Conservation (phyloP, 148 eudicot genomes). For the Mesembryanthemum crystallinum region DNA sequence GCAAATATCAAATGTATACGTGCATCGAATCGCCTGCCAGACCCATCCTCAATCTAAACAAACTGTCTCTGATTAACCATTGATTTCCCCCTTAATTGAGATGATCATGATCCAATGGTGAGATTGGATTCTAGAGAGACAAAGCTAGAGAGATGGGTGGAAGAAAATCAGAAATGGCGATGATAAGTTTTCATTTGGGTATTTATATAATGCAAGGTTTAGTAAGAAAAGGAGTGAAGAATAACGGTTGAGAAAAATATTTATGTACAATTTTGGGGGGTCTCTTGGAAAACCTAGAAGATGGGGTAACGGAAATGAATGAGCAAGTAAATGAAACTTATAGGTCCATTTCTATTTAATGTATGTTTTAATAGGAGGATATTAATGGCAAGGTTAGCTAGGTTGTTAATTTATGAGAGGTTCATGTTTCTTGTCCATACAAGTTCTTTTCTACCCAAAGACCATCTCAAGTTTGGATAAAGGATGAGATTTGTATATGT, state of each 20-base stretch:
- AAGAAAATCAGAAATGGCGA: neutral
- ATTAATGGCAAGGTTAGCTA: conserved; percentile 2
- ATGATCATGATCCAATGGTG: too few species aligned
- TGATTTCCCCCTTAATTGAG: too few species aligned
- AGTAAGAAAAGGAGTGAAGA: neutral
- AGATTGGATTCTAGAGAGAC: conserved; percentile 4
- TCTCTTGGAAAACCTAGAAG: neutral
- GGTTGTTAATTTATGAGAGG: conserved; percentile 6
- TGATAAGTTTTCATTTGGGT: neutral
- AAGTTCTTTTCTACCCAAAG: neutral
- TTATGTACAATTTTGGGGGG: neutral
- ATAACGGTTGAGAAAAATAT: conserved; percentile 11
- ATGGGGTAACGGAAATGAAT: neutral
- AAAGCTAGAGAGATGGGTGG: neutral
- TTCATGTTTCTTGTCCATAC: conserved; percentile 19
- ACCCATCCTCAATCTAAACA: too few species aligned
- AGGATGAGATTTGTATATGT: neutral
- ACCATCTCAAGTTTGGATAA: neutral
- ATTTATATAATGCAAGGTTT: neutral
- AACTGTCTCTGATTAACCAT: too few species aligned
- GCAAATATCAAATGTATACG: too few species aligned
- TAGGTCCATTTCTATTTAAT: conserved; percentile 15
- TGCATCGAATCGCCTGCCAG: too few species aligned
- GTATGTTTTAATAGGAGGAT: neutral
- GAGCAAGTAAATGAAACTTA: neutral